Evolutionary conservation across 768 basidiomycete species (phyloP).

Genomic region (Suillus cothurnatus): DNA sequence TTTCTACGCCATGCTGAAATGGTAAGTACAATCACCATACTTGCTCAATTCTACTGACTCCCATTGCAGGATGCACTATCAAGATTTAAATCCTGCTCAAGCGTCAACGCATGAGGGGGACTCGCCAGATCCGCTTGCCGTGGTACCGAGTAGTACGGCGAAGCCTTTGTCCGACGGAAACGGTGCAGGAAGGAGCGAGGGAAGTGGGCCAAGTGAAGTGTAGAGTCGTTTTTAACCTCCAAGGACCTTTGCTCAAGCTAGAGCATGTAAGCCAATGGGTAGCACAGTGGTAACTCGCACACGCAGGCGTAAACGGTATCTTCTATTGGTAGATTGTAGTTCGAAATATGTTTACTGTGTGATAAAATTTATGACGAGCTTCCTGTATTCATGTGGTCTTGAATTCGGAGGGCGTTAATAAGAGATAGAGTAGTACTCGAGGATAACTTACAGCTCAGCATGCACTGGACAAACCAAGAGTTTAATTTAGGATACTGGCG

Average conservation of each 20-base stretch:
- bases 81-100: constrained; percentile 32
- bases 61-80: constrained; percentile 26
- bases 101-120: constrained; percentile 31
- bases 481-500: neutral
- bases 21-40: constrained; percentile 30
- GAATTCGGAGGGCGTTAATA: neutral
- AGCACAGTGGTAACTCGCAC: neutral
- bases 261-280: neutral
- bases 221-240: neutral
- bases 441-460: constrained; percentile 60
- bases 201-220: neutral
- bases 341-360: neutral
- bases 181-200: neutral
- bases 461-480: constrained; percentile 54
- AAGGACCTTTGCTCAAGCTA: neutral
- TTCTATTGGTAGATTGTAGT: neutral
- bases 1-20: constrained; percentile 62
- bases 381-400: constrained; percentile 61
- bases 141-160: neutral
- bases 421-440: neutral
- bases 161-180: neutral
- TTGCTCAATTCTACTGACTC: constrained; percentile 9
- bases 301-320: neutral
- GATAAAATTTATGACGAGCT: constrained; percentile 34
- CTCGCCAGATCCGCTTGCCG: constrained; percentile 21